Percentiles rank a stretch among this genome's conserved stretches.
phyloP scores from a whole-genome alignment of 108 stramenopile genomes.

The Cyclotella choctawhatcheeana region DNA sequence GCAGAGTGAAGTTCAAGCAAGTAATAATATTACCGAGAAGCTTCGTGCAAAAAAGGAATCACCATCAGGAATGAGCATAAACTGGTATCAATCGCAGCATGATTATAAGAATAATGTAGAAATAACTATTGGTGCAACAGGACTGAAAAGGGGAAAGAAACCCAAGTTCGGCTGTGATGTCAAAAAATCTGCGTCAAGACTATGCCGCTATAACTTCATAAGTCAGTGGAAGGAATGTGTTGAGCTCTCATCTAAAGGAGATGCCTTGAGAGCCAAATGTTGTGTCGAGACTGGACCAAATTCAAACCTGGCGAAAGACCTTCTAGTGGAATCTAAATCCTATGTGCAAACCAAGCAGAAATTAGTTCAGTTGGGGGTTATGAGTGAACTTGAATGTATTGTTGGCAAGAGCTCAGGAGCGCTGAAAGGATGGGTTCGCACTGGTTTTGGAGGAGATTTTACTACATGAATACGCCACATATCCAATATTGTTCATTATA shows the following conservation, averaged over 20 bases:
- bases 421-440: slow-evolving; percentile 31
- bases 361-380: neutral
- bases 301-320: neutral
- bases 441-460: slow-evolving; percentile 25
- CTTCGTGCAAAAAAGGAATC: slow-evolving; percentile 44
- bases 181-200: slow-evolving; percentile 55
- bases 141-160: slow-evolving; percentile 81
- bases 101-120: slow-evolving; percentile 54
- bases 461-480: neutral
- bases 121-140: slow-evolving; percentile 79
- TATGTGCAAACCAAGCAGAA: slow-evolving; percentile 32
- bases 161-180: slow-evolving; percentile 64
- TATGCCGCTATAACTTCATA: slow-evolving; percentile 58
- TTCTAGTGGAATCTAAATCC: neutral
- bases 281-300: no score
- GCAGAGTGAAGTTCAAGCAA: no score
- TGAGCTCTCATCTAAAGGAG: slow-evolving; percentile 11
- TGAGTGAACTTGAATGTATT: neutral
- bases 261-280: no score
- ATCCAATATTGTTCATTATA: no score
- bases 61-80: slow-evolving; percentile 62
- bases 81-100: slow-evolving; percentile 58
- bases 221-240: slow-evolving; percentile 20
- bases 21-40: no score
- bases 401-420: slow-evolving; percentile 18